phyloP scores from a whole-genome alignment of 768 basidiomycete genomes.

The Pulveroboletus frians region DNA sequence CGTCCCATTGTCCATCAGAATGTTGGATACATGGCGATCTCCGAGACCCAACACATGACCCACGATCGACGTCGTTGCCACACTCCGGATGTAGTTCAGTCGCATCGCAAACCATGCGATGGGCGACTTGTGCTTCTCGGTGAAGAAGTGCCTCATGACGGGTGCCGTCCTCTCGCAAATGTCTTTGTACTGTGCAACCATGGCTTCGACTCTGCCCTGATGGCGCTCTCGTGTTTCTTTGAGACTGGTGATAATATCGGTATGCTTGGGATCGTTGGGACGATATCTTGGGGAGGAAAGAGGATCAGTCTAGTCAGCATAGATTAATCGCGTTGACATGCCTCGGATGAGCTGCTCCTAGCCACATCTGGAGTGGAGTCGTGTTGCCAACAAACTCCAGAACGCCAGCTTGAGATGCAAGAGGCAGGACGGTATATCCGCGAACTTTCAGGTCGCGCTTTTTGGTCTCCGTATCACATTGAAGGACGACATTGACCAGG shows the following conservation, averaged over 20 bases:
- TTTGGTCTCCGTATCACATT: conserved; percentile 68
- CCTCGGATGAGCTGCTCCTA: conserved; percentile 58
- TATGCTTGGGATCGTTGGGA: conserved; percentile 45
- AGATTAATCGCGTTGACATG: conserved; percentile 27
- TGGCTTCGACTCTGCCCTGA: conserved; percentile 24
- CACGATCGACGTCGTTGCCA: conserved; percentile 90
- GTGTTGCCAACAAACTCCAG: conserved; percentile 90
- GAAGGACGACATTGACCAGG: conserved; percentile 76
- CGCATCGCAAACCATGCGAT: conserved; percentile 91
- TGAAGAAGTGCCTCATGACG: conserved; percentile 93
- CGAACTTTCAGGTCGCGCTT: conserved; percentile 69
- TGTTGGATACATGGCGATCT: conserved; percentile 89
- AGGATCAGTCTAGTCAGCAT: not conserved
- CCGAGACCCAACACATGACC: conserved; percentile 91
- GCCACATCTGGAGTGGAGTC: conserved; percentile 55
- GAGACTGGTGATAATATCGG: conserved; percentile 30
- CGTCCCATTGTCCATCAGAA: conserved; percentile 73
- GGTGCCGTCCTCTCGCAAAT: conserved; percentile 56
- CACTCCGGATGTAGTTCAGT: conserved; percentile 84
- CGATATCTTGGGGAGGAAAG: conserved; percentile 49
- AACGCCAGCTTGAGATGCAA: conserved; percentile 74
- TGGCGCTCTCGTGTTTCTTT: conserved; percentile 30
- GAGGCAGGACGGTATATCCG: conserved; percentile 85
- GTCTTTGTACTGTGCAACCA: conserved; percentile 34
- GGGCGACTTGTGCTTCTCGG: conserved; percentile 81